A percentile compares a stretch with the other conserved stretches of the same genome.
Evolutionary conservation across 495 filamentous ascomycete species (phyloP).

Genomic region (Trichoderma virens): DNA sequence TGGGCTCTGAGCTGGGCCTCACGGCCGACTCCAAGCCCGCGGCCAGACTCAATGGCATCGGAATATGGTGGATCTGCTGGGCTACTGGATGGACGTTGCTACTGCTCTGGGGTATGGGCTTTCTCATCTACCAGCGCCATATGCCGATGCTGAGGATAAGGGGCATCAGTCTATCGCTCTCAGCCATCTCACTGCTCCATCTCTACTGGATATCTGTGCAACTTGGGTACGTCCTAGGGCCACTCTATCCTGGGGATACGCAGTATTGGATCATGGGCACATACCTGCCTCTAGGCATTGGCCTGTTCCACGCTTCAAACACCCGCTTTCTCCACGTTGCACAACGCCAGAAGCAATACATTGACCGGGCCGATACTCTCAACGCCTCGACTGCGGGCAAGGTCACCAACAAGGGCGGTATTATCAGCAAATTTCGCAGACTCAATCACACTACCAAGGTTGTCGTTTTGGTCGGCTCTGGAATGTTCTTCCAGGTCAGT

Average conservation of each 20-base stretch:
- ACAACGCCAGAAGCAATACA: slow-evolving; percentile 40
- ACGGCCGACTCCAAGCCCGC: slow-evolving; percentile 21
- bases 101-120: slow-evolving; percentile 44
- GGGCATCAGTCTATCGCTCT: slow-evolving; percentile 49
- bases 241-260: slow-evolving; percentile 39
- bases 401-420: neutral
- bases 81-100: slow-evolving; percentile 48
- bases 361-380: slow-evolving; percentile 16
- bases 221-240: slow-evolving; percentile 52
- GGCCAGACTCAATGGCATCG: slow-evolving; percentile 20
- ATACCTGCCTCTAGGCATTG: slow-evolving; percentile 62
- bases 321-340: slow-evolving; percentile 58
- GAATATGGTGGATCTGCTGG: slow-evolving; percentile 22
- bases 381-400: neutral
- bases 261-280: slow-evolving; percentile 72
- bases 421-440: slow-evolving; percentile 20
- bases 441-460: slow-evolving; percentile 39
- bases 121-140: slow-evolving; percentile 47
- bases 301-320: slow-evolving; percentile 63
- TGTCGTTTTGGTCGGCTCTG: slow-evolving; percentile 40
- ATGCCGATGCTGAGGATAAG: slow-evolving; percentile 56
- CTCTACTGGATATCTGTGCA: slow-evolving; percentile 55
- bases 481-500: slow-evolving; percentile 45
- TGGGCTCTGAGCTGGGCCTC: slow-evolving; percentile 27
- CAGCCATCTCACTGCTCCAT: slow-evolving; percentile 54